These are phyloP conservation scores for Teratosphaeria zuluensis DNA, from an alignment of 2,329 filamentous ascomycete genomes.

Conservation along the genomic window DNA sequence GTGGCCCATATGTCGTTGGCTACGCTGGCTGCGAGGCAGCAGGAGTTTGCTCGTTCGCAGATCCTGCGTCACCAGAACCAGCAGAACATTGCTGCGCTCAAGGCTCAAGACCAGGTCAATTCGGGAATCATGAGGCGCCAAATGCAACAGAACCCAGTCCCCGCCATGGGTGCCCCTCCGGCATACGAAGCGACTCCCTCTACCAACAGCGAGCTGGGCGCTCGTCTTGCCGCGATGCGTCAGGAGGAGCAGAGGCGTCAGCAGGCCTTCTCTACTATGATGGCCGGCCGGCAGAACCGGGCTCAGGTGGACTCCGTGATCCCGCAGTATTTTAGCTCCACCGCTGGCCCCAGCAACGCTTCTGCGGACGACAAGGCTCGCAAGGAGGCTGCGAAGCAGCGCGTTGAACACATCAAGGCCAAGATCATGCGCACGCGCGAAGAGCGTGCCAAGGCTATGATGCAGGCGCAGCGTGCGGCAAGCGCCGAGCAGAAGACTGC, in stretches of 20 bases:
- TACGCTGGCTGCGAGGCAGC: neutral
- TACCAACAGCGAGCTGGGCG: slow-evolving; percentile 6
- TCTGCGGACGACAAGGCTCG: slow-evolving; percentile 13
- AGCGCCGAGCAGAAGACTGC: slow-evolving; percentile 17
- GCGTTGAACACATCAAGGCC: slow-evolving; percentile 23
- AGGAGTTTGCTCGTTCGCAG: neutral
- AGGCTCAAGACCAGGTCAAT: slow-evolving; percentile 2
- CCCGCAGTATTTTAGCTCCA: neutral
- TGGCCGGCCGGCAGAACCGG: slow-evolving; percentile 6
- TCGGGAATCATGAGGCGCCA: neutral
- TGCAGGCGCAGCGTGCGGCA: slow-evolving; percentile 17
- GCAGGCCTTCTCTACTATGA: slow-evolving; percentile 3
- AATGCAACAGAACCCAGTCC: slow-evolving; percentile 25
- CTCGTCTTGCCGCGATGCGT: slow-evolving; percentile 17
- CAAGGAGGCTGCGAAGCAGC: slow-evolving; percentile 22
- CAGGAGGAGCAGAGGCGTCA: slow-evolving; percentile 23
- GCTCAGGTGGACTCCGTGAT: neutral
- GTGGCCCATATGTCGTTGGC: neutral
- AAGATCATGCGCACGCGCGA: slow-evolving; percentile 23
- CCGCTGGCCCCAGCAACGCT: neutral
- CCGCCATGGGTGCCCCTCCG: neutral
- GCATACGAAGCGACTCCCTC: slow-evolving; percentile 1
- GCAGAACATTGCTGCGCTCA: slow-evolving; percentile 4
- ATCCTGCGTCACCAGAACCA: neutral
- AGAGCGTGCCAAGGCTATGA: slow-evolving; percentile 12